These are phyloP conservation scores for Fusarium continuum DNA, from an alignment of 2,329 filamentous ascomycete species.

Conservation along the genomic window DNA sequence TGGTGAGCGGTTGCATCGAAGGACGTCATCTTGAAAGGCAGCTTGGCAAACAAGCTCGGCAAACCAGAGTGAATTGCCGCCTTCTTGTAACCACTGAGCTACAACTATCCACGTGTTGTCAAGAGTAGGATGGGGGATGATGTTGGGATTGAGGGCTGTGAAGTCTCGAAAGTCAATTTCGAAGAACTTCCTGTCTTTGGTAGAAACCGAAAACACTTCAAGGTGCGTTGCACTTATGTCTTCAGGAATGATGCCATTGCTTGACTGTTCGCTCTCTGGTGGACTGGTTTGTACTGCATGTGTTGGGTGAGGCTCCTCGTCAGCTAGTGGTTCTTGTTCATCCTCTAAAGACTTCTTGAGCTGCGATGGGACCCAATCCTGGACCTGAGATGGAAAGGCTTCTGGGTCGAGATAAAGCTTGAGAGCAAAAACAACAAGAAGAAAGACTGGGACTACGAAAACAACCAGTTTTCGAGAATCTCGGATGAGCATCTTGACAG, in stretches of 20 bases:
- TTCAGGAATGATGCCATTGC: not conserved
- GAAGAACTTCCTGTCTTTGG: slow-evolving; percentile 58
- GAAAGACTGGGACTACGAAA: slow-evolving; percentile 42
- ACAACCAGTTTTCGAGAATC: slow-evolving; percentile 48
- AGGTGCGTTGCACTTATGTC: slow-evolving; percentile 39
- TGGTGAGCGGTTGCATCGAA: slow-evolving; percentile 55
- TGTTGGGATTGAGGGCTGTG: slow-evolving; percentile 62
- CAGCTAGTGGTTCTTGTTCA: not conserved
- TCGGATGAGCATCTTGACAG: slow-evolving; percentile 45
- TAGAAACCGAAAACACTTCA: slow-evolving; percentile 59
- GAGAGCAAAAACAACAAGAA: slow-evolving; percentile 45
- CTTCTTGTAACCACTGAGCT: slow-evolving; percentile 53
- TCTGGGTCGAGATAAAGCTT: slow-evolving; percentile 28
- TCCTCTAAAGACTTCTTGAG: not conserved
- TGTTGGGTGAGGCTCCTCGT: not conserved
- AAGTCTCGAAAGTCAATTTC: slow-evolving; percentile 56
- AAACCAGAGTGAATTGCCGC: slow-evolving; percentile 46
- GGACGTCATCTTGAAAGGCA: slow-evolving; percentile 52
- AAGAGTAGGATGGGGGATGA: slow-evolving; percentile 63
- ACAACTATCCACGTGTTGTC: slow-evolving; percentile 61
- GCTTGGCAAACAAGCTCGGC: slow-evolving; percentile 62
- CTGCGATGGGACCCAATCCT: slow-evolving; percentile 13
- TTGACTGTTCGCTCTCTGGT: not conserved
- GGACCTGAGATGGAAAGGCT: not conserved
- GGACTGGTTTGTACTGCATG: not conserved